Evolutionary conservation across 768 basidiomycete genomes (phyloP).

Genomic region (Dentipellis fragilis): DNA sequence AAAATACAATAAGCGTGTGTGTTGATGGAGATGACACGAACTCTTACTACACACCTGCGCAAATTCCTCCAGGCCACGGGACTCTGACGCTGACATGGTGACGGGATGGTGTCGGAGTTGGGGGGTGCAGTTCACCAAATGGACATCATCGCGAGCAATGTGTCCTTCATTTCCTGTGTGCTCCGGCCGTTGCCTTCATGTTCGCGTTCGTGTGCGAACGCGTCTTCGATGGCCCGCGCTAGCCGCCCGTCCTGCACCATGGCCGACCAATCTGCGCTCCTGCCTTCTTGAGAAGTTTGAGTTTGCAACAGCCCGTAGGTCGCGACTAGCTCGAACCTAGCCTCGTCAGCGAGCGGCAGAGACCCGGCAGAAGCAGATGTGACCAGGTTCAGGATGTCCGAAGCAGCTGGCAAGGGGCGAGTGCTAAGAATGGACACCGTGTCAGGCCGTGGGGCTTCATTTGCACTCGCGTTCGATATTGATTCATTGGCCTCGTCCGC

Average conservation of each 20-base stretch:
- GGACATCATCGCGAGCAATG: conserved; percentile 7
- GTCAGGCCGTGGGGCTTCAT: no score
- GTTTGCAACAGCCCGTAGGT: conserved; percentile 19
- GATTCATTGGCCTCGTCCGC: not conserved
- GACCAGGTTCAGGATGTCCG: conserved; percentile 12
- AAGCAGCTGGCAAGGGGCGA: conserved; percentile 6
- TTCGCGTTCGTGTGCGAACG: not conserved
- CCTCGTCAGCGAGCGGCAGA: conserved; percentile 1
- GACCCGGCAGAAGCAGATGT: conserved; percentile 1
- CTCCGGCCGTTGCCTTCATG: conserved; percentile 1
- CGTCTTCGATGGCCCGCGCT: conserved; percentile 5
- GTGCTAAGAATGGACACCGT: no score
- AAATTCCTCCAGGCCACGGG: no score
- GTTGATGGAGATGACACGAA: no score
- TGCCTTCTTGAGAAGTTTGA: conserved; percentile 3
- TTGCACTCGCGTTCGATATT: not conserved
- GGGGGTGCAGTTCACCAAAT: conserved; percentile 1
- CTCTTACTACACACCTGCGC: no score
- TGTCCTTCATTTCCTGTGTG: not conserved
- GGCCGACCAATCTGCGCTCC: conserved; percentile 9
- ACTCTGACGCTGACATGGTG: no score
- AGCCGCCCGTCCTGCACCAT: conserved; percentile 12
- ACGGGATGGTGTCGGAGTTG: no score
- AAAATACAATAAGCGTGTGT: no score
- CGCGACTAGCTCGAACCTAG: conserved; percentile 19